Evolutionary conservation across 2,329 filamentous ascomycete genomes (phyloP), one percentile per base, ranked within the genome.

Genomic region (Sclerotinia glacialis): DNA sequence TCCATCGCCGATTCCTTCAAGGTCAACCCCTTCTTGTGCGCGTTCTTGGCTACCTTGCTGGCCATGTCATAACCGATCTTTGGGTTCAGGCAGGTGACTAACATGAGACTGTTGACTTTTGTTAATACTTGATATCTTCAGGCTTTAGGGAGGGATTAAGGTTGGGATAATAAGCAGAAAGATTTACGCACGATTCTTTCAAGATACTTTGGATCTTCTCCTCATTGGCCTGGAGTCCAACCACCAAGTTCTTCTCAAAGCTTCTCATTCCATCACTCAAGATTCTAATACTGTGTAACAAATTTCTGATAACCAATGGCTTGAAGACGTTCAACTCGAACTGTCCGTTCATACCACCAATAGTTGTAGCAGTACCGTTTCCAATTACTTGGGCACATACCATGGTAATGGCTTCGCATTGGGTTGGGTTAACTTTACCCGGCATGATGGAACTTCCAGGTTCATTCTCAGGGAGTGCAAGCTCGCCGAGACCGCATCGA

Each of bases 271-370:
- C 92, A 76, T 99, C 95, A 46, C 92, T 85, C 66, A 99, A 83
- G 69, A 99, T 88, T 71, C 94, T 88, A 67, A 89, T 84, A 82
- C 92, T 97, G 85, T 98, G 95, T 49, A 99, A 85, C 72, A 98
- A 83, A 82, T 98, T 98, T 80, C 90, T 86, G 80, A 98, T 98
- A 78, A 99, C 86, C 67, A 98, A 86, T 53, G 95, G 95, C 85
- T 98, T 98, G 87, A 97, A 99, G 66, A 98, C 95, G 80, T 98
- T 99, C 73, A 99, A 86, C 81, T 98, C 95, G 75, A 99, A 99
- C 82, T 98, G 96, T 72, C 95, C 95, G 82, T 95, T 96, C 83
- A 96, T 96, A 77, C 94, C 95, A 70, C 93, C 92, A 74, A 98
- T 92, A 40, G 94, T 97, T 69, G 92, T 89, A 47, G 95, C 92